Evolutionary conservation across 345 rosid species (phyloP).

Genomic region (Eutrema yunnanense): DNA sequence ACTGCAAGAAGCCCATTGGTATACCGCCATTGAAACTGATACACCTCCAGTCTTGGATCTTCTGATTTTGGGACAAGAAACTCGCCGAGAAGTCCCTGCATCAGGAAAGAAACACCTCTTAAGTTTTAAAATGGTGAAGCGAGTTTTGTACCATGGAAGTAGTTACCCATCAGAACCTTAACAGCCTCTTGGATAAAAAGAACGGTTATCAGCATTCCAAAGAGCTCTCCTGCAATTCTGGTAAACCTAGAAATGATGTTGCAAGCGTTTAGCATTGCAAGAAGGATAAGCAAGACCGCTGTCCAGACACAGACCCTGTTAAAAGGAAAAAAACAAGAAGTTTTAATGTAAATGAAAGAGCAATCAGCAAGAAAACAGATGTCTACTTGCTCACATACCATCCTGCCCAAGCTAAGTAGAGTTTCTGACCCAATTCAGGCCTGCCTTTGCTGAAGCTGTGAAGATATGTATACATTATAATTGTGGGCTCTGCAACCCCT

Average conservation of each 20-base stretch:
- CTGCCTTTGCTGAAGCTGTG: conserved; percentile 62
- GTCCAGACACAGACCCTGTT: conserved; percentile 95
- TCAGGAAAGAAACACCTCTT: conserved; percentile 4
- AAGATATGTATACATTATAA: conserved; percentile 71
- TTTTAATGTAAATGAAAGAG: background rate
- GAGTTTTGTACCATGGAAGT: background rate
- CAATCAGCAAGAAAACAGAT: background rate
- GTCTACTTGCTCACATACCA: conserved; percentile 36
- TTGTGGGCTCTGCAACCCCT: conserved; percentile 88
- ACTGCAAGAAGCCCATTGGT: conserved; percentile 64
- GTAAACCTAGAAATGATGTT: conserved; percentile 68
- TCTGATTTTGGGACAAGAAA: conserved; percentile 45
- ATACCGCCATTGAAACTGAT: conserved; percentile 63
- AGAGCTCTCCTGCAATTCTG: conserved; percentile 80
- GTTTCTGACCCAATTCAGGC: conserved; percentile 51
- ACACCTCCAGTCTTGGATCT: conserved; percentile 35
- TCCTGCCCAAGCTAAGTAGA: conserved; percentile 85
- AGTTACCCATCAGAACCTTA: conserved; percentile 37
- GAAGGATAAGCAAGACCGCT: conserved; percentile 55
- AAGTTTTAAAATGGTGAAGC: background rate
- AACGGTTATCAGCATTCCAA: conserved; percentile 74
- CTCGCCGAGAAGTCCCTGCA: conserved; percentile 65
- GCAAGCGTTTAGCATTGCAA: conserved; percentile 59
- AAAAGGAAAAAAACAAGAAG: background rate
- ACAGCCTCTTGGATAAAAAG: conserved; percentile 86